These are phyloP conservation scores for Epichloe uncinata DNA, from an alignment of 2,329 filamentous ascomycete species.

Conservation along the genomic window DNA sequence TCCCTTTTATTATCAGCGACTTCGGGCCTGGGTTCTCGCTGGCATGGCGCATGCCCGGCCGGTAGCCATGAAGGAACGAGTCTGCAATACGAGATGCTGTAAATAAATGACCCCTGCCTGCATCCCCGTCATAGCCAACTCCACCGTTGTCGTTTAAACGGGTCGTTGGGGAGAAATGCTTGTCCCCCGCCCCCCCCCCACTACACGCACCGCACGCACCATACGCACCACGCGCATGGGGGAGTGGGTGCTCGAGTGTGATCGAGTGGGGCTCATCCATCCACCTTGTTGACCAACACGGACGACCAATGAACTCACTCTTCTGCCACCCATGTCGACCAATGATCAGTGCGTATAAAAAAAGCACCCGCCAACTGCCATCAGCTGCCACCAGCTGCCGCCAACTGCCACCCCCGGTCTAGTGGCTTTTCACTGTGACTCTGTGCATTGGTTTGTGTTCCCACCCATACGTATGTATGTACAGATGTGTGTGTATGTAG, in stretches of 20 bases:
- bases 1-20: neutral
- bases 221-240: neutral
- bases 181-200: neutral
- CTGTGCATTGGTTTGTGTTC: too few species aligned
- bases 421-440: too few species aligned
- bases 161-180: neutral
- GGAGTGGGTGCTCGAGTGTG: neutral
- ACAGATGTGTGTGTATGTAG: too few species aligned
- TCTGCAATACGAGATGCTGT: constrained; percentile 8
- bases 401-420: too few species aligned
- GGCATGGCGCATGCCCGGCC: neutral
- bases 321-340: neutral
- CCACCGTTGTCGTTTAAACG: neutral
- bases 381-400: neutral
- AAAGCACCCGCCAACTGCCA: neutral
- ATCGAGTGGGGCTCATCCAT: neutral
- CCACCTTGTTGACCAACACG: neutral
- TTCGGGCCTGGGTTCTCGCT: neutral
- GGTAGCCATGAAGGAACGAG: neutral
- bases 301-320: neutral
- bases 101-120: constrained; percentile 8
- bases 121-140: constrained; percentile 2
- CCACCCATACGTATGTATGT: too few species aligned
- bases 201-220: too few species aligned
- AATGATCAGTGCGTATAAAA: neutral